Evolutionary conservation across 1,139 yeast genomes (phyloP).

Genomic region (Yarrowia galli): DNA sequence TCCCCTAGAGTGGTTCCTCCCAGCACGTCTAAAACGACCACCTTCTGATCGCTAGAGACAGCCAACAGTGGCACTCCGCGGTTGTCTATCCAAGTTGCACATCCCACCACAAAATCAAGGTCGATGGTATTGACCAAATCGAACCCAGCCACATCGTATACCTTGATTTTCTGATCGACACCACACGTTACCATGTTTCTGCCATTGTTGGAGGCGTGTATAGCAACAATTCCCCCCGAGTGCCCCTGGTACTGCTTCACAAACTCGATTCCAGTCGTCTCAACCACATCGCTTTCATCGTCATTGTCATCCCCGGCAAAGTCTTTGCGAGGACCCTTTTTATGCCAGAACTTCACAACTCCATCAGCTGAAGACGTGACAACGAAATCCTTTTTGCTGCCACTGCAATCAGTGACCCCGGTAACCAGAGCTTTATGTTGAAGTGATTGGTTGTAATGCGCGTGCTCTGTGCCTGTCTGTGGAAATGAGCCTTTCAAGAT

Average conservation of each 20-base stretch:
- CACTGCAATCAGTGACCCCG: conserved; percentile 5
- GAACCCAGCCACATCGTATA: conserved; percentile 54
- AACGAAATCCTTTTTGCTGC: conserved; percentile 43
- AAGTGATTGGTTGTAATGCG: conserved; percentile 30
- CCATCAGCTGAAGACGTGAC: conserved; percentile 56
- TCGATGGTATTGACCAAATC: conserved; percentile 56
- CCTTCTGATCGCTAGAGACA: conserved; percentile 37
- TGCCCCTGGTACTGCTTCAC: conserved; percentile 54
- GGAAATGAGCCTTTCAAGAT: conserved; percentile 29
- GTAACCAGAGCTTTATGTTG: conserved; percentile 3
- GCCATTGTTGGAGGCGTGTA: conserved; percentile 47
- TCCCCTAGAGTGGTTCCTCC: conserved; percentile 46
- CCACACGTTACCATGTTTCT: conserved; percentile 51
- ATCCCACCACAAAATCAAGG: conserved; percentile 42
- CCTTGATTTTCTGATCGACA: conserved; percentile 48
- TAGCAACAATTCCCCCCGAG: conserved; percentile 45
- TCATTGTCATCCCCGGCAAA: conserved; percentile 1
- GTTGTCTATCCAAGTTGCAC: conserved; percentile 43
- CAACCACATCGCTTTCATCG: conserved; percentile 41
- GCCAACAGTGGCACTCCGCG: conserved; percentile 9
- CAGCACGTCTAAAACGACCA: conserved; percentile 44
- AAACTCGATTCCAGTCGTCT: conserved; percentile 50
- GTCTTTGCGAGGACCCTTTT: conserved; percentile 39
- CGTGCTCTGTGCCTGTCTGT: conserved; percentile 12
- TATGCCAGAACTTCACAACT: conserved; percentile 55